A percentile compares a stretch with the other conserved stretches of the same genome.
Conservation (phyloP, 2,329 filamentous ascomycete genomes). For the Metarhizium guizhouense region DNA sequence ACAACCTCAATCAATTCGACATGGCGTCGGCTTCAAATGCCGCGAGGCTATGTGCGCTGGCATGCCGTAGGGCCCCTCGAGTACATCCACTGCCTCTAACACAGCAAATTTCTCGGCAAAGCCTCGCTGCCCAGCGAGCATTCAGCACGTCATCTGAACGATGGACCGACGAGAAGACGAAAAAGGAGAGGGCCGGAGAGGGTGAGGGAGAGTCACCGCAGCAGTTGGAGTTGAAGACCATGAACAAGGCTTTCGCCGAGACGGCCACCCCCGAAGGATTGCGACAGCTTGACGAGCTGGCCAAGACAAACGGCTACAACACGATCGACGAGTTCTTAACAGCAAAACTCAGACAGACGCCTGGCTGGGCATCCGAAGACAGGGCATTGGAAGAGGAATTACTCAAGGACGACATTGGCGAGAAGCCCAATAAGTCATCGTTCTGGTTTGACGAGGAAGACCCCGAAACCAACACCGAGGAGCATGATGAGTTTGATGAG, state of each 20-base stretch:
- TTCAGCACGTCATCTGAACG: conserved; percentile 23
- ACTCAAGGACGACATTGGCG: conserved; percentile 19
- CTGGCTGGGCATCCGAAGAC: conserved; percentile 22
- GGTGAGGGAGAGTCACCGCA: conserved; percentile 12
- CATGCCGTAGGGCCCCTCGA: conserved; percentile 22
- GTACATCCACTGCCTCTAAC: conserved; percentile 14
- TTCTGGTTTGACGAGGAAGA: conserved; percentile 45
- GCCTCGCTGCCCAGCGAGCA: conserved; percentile 13
- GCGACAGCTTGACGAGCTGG: conserved; percentile 25
- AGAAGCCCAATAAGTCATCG: conserved; percentile 25
- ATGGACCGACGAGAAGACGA: conserved; percentile 4
- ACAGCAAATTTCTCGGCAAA: conserved; percentile 16
- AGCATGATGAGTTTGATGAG: conserved; percentile 58
- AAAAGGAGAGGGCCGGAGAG: conserved; percentile 11
- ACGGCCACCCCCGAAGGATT: conserved; percentile 21
- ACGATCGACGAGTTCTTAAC: conserved; percentile 24
- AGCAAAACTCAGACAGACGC: conserved; percentile 17
- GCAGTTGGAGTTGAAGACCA: conserved; percentile 19
- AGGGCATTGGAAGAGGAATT: conserved; percentile 22
- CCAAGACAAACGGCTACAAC: conserved; percentile 24
- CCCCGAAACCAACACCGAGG: conserved; percentile 37
- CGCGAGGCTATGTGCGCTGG: conserved; percentile 25
- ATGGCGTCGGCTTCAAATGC: conserved; percentile 31
- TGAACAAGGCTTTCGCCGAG: conserved; percentile 21
- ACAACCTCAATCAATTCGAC: conserved; percentile 3